Base-by-base conservation (phyloP, 108 stramenopile genomes). In the Pseudonitzschia multistriata region DNA sequence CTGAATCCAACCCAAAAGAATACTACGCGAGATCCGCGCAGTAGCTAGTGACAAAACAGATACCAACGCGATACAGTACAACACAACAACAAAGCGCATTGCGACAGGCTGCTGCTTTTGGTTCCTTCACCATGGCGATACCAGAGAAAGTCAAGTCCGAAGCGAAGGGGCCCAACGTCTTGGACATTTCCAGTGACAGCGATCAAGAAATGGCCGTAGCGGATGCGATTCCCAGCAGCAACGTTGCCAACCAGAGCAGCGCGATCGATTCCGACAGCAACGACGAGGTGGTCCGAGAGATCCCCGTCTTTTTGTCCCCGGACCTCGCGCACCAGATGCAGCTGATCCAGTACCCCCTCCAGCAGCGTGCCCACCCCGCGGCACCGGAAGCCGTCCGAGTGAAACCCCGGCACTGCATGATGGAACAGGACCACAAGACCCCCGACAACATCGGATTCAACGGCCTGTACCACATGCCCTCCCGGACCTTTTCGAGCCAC, bases 241-340 rank as follows among this genome's bases (percentile, higher is more conserved):
- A 49, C 28, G 11, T 33, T 47, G 49, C 28, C 11, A 37, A 27
- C 53, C 11, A 8, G 15, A 37, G 17, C 6, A 25, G 1, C 39
- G 22, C 3, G 8, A 47, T 13, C 40, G 15, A 45, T 28, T 21
- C 17, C 49, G 62, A 72, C 33, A 52, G 35, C 25, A 29, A 54
- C n/a, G 52, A 54, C 33, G 81, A 81, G 78, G 76, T 94, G 24
- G 81, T 91, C 47, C 87, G 88, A 36, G 88, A 82, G 66, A 91
- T 94, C 37, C 88, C 91, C 49, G 93, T 94, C 10, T 94, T 74
- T 76, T 71, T 91, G 54, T 91, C 88, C 8, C 93, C 88, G 21
- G 75, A 80, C 29, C 81, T 91, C 17, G 65, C 84, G 17, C 30
- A 63, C 10, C 80, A 83, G 27, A 48, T 94, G 5, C 74, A 86